Percentiles rank a stretch among this genome's conserved stretches.
These are phyloP conservation scores for Tetrapisispora nanseiensis DNA, from an alignment of 805 yeast species.

Conservation along the genomic window DNA sequence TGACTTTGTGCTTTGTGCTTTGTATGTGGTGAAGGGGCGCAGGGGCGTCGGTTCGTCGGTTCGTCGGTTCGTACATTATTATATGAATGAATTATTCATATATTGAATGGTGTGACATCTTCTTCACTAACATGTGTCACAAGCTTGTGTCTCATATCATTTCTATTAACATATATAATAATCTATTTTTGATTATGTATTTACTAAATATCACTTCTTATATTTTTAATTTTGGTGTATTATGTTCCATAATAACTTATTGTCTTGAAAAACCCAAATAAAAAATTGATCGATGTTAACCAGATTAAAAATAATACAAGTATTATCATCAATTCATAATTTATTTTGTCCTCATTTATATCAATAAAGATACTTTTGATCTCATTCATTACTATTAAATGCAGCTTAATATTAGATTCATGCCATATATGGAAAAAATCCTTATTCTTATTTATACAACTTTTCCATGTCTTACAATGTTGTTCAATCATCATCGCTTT, in stretches of 20 bases:
- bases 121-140: too few relatives aligned
- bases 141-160: too few relatives aligned
- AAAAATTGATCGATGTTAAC: conserved; percentile 34
- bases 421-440: conserved; percentile 36
- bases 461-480: conserved; percentile 52
- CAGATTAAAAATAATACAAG: background rate
- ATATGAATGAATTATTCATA: too few relatives aligned
- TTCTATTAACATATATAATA: too few relatives aligned
- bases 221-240: too few relatives aligned
- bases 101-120: too few relatives aligned
- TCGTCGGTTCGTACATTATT: too few relatives aligned
- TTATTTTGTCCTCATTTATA: background rate
- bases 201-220: too few relatives aligned
- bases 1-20: too few relatives aligned
- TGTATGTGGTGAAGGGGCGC: too few relatives aligned
- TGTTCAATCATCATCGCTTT: conserved; percentile 49
- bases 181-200: too few relatives aligned
- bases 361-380: background rate
- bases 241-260: conserved; percentile 31
- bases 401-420: conserved; percentile 1
- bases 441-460: conserved; percentile 52
- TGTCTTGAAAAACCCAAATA: conserved; percentile 57
- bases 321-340: background rate
- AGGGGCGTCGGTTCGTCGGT: too few relatives aligned
- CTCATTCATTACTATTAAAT: background rate